Base-by-base conservation (phyloP, 2,329 filamentous ascomycete genomes). In the Exophiala oligosperma region DNA sequence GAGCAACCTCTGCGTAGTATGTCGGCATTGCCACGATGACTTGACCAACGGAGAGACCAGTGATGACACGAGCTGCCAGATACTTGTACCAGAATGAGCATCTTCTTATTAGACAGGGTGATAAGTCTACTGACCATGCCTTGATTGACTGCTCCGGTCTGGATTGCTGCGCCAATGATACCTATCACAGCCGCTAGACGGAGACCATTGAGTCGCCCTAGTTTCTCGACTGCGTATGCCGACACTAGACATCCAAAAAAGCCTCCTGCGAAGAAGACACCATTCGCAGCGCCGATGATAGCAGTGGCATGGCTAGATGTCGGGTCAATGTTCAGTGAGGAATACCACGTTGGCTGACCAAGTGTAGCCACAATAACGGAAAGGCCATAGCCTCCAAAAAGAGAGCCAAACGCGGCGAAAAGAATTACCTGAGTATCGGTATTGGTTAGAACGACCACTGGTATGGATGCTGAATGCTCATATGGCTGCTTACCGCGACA, bases 271-370 rank as follows among this genome's bases (percentile, higher is more conserved):
- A 73, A 74, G 60, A 75, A 75, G 4, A 77, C 66, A 17, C 76
- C 76, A 63, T 77, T 77, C 46, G 77, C 68, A 14, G 74, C 75
- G 14, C 72, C 75, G 37, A 77, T 74, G 24, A 76, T 69, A 56
- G 73, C 72, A 3, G 73, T 71, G 0, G 76, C 77, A 52, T 73
- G 70, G 1, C 61, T 62, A 60, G 77, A 78, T 17, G 72, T 74
- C 1, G 74, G 71, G 49, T 32, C 56, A 7, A 79, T 67, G 28
- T 72, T 61, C 54, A 79, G 72, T 63, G 72, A 74, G 2, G 64
- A 67, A 64, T 76, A 77, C 67, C 77, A 78, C 28, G 68, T 72
- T 4, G 76, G 75, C 56, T 79, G 76, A 2, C 77, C 77, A 46
- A 79, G 70, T 1, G 76, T 78, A 3, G 74, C 74, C 6, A 72